Percentiles rank a stretch among this genome's conserved stretches.
phyloP scores from a whole-genome alignment of 2,329 filamentous ascomycete genomes.

The Alternaria sp. region DNA sequence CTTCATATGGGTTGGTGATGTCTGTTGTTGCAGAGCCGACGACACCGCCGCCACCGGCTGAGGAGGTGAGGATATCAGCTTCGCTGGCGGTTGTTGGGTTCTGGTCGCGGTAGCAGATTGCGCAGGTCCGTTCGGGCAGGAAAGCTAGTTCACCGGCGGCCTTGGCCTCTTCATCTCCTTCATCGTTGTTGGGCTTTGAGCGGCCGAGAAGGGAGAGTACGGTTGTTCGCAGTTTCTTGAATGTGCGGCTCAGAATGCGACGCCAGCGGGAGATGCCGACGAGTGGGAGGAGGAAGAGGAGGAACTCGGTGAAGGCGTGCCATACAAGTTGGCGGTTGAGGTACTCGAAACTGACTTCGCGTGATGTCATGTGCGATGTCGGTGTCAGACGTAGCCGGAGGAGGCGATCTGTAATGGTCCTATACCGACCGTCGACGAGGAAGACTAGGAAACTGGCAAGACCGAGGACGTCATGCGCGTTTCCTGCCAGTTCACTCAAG shows the following conservation, averaged over 20 bases:
- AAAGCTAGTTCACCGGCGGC: conserved; percentile 78
- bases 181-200: conserved; percentile 55
- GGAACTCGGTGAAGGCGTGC: conserved; percentile 99
- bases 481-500: conserved; percentile 73
- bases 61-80: conserved; percentile 70
- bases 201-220: conserved; percentile 60
- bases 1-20: conserved; percentile 94
- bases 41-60: conserved; percentile 74
- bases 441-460: conserved; percentile 90
- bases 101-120: conserved; percentile 95
- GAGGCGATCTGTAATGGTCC: conserved; percentile 86
- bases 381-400: conserved; percentile 86
- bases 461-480: conserved; percentile 80
- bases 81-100: conserved; percentile 76
- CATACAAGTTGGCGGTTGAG: conserved; percentile 97
- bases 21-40: conserved; percentile 90
- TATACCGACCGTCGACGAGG: conserved; percentile 86
- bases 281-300: conserved; percentile 96
- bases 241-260: conserved; percentile 85
- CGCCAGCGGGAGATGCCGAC: conserved; percentile 94
- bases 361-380: conserved; percentile 80
- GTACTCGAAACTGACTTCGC: conserved; percentile 97
- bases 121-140: conserved; percentile 91
- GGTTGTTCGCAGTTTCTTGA: conserved; percentile 75
- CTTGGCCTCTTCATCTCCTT: conserved; percentile 54